Evolutionary conservation across 352 stramenopile genomes (phyloP).

Genomic region (Pythium diclinum): DNA sequence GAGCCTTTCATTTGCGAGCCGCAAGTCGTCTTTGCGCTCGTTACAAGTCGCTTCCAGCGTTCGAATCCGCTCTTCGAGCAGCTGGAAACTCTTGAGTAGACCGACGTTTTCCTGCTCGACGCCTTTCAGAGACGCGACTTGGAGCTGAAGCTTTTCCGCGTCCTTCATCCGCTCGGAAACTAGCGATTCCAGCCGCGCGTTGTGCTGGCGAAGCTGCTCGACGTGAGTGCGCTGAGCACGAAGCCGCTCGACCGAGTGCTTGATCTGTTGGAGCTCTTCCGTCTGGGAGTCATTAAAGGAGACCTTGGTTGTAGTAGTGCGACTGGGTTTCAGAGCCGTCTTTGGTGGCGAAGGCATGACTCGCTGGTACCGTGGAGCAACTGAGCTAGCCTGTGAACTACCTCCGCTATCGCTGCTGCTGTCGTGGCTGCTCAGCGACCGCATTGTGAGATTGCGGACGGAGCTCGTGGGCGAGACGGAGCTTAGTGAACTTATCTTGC

Average conservation of each 20-base stretch:
- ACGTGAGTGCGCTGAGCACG: constrained; percentile 52
- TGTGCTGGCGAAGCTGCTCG: constrained; percentile 43
- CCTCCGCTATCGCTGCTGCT: constrained; percentile 6
- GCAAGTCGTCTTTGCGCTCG: constrained; percentile 19
- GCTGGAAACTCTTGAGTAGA: constrained; percentile 49
- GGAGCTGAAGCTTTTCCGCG: constrained; percentile 40
- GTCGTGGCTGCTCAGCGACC: constrained; percentile 18
- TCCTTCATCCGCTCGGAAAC: constrained; percentile 35
- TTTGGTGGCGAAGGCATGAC: not conserved
- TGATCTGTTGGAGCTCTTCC: constrained; percentile 39
- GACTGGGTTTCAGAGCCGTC: not conserved
- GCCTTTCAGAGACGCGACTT: constrained; percentile 37
- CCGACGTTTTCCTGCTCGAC: constrained; percentile 56
- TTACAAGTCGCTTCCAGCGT: constrained; percentile 39
- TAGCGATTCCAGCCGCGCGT: constrained; percentile 38
- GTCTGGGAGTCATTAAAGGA: constrained; percentile 17
- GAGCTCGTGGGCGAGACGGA: constrained; percentile 31
- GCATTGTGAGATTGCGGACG: constrained; percentile 19
- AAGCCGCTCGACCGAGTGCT: constrained; percentile 50
- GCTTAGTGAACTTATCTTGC: constrained; percentile 19
- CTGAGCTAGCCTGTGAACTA: not conserved
- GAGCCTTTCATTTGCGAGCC: constrained; percentile 8
- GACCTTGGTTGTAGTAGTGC: constrained; percentile 5
- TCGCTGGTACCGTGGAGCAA: not conserved
- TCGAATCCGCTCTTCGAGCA: constrained; percentile 47